phyloP scores from a whole-genome alignment of 1,284 basidiomycete genomes.

The Cerrena zonata region DNA sequence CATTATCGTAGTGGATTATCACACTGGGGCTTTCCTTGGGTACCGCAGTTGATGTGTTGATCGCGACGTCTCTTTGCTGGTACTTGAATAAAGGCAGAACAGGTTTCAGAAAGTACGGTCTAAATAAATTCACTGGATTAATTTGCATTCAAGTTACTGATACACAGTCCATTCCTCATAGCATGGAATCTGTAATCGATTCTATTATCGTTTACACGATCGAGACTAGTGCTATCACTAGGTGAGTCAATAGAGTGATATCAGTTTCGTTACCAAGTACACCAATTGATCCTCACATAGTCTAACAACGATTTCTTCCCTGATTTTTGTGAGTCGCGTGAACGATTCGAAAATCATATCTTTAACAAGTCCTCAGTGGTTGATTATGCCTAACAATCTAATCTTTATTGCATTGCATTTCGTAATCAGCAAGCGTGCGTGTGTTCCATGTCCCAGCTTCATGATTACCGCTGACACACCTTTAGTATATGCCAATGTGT shows the following conservation, averaged over 20 bases:
- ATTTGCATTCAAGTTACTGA: background rate
- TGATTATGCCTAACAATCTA: slow-evolving; percentile 39
- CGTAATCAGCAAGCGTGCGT: slow-evolving; percentile 40
- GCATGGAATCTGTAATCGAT: slow-evolving; percentile 44
- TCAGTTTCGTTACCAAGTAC: background rate
- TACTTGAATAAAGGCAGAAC: slow-evolving; percentile 40
- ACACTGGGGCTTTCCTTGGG: slow-evolving; percentile 49
- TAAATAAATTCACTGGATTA: too few relatives aligned
- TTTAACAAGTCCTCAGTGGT: slow-evolving; percentile 32
- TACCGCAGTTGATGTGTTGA: slow-evolving; percentile 44
- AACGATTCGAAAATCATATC: slow-evolving; percentile 6
- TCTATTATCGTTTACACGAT: slow-evolving; percentile 48
- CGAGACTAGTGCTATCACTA: slow-evolving; percentile 47
- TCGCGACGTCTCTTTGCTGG: slow-evolving; percentile 42
- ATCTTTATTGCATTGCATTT: slow-evolving; percentile 46
- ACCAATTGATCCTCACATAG: slow-evolving; percentile 26
- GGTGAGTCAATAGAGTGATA: slow-evolving; percentile 27
- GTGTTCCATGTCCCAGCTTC: background rate
- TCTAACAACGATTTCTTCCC: slow-evolving; percentile 38
- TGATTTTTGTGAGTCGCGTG: slow-evolving; percentile 36
- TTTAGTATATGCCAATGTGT: slow-evolving; percentile 34
- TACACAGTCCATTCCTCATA: slow-evolving; percentile 14
- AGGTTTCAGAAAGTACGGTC: slow-evolving; percentile 35
- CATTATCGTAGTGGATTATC: slow-evolving; percentile 45
- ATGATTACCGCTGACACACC: background rate